A percentile compares a stretch with the other conserved stretches of the same genome.
phyloP scores from a whole-genome alignment of 257 asterid species.

The Solanum paucissectum region DNA sequence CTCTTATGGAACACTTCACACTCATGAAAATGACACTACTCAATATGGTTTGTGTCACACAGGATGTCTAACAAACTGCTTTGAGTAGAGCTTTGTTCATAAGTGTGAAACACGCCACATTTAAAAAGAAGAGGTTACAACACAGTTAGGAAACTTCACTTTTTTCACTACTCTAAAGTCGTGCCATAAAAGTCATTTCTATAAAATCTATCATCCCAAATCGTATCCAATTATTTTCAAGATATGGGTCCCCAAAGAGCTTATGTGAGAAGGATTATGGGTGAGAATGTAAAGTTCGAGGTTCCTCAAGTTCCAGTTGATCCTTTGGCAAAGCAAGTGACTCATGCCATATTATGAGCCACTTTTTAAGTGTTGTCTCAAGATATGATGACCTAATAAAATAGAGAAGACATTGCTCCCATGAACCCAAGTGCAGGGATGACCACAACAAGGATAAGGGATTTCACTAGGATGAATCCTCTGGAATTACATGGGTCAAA shows the following conservation, averaged over 20 bases:
- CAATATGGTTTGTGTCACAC: neutral
- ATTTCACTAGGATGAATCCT: neutral
- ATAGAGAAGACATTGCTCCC: neutral
- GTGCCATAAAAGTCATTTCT: neutral
- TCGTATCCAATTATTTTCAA: too few relatives aligned
- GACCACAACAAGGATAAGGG: neutral
- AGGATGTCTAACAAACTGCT: too few relatives aligned
- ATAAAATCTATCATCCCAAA: neutral
- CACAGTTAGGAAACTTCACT: neutral
- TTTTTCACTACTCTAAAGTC: neutral
- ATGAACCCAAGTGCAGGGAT: neutral
- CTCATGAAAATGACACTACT: neutral
- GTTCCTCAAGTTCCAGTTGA: neutral
- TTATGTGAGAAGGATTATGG: neutral
- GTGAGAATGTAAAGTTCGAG: too few relatives aligned
- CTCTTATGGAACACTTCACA: neutral
- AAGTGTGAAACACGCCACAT: neutral
- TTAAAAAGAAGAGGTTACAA: neutral
- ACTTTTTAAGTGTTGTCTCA: neutral
- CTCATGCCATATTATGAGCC: neutral
- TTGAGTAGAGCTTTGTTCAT: neutral
- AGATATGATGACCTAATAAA: neutral
- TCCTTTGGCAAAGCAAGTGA: neutral
- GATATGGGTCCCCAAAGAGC: neutral
- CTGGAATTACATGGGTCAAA: neutral